These are phyloP conservation scores for Cairneyella variabilis DNA, from an alignment of 495 filamentous ascomycete species.

Conservation along the genomic window DNA sequence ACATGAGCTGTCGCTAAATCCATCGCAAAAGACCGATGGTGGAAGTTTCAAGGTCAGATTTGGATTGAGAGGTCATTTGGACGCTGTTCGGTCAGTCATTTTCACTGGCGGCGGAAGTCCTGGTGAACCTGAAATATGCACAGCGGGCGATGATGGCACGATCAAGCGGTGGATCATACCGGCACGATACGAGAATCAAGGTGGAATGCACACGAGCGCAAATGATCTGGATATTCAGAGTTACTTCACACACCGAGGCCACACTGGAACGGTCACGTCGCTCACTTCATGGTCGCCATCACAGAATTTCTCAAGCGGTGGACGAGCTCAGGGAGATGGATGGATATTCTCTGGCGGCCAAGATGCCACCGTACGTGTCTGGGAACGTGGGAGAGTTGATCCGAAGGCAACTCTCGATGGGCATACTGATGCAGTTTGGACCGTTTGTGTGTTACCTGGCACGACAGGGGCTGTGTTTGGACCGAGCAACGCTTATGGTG, in stretches of 20 bases:
- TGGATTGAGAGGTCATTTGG: constrained; percentile 85
- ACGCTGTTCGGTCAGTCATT: constrained; percentile 87
- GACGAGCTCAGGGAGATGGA: constrained; percentile 79
- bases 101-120: constrained; percentile 95
- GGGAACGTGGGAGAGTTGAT: constrained; percentile 91
- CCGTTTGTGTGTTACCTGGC: constrained; percentile 87
- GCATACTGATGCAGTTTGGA: constrained; percentile 94
- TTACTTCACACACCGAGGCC: constrained; percentile 93
- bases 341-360: constrained; percentile 98
- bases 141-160: constrained; percentile 89
- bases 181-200: constrained; percentile 60
- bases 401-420: constrained; percentile 93
- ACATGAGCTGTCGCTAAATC: constrained; percentile 47
- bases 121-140: constrained; percentile 94
- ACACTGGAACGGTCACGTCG: constrained; percentile 82
- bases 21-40: constrained; percentile 51
- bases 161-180: constrained; percentile 97
- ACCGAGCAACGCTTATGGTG: constrained; percentile 62
- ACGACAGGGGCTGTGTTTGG: constrained; percentile 76
- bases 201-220: constrained; percentile 44
- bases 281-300: constrained; percentile 81
- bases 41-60: constrained; percentile 87
- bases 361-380: constrained; percentile 87
- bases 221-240: constrained; percentile 86
- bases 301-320: constrained; percentile 82